These are phyloP conservation scores for Babesia caballi DNA, from an alignment of 169 alveolate species.

Conservation along the genomic window DNA sequence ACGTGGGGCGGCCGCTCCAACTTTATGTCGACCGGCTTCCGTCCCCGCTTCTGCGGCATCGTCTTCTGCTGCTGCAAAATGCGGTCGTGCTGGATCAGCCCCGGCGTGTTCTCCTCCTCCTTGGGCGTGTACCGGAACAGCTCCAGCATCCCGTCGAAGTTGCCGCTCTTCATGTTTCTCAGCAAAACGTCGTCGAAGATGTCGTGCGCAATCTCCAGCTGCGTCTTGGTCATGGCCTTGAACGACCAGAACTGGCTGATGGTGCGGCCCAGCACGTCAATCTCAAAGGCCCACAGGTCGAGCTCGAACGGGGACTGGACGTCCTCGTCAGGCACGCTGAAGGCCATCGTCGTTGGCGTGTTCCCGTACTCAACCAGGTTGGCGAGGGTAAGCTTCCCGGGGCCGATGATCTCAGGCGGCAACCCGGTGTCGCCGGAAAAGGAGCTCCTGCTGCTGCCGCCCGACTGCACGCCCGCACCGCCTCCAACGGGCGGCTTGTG, in stretches of 20 bases:
- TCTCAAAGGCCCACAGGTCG: constrained; percentile 14
- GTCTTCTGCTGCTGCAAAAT: constrained; percentile 3
- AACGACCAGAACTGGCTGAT: constrained; percentile 36
- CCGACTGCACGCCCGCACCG: neutral
- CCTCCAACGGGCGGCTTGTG: neutral
- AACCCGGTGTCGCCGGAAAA: neutral
- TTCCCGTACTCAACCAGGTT: constrained; percentile 3
- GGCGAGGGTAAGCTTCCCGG: neutral
- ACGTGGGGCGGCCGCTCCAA: constrained; percentile 1
- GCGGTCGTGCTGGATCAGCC: constrained; percentile 10
- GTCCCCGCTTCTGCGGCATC: constrained; percentile 11
- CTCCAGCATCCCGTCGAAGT: constrained; percentile 27
- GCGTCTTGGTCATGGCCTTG: constrained; percentile 21
- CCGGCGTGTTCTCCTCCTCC: constrained; percentile 15
- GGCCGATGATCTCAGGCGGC: neutral
- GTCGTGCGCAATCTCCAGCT: constrained; percentile 15
- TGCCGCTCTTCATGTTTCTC: constrained; percentile 7
- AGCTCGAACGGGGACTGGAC: neutral
- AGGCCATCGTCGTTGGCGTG: constrained; percentile 22
- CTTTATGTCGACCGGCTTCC: constrained; percentile 13
- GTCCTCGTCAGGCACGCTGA: constrained; percentile 17
- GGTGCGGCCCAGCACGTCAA: constrained; percentile 37
- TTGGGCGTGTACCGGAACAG: neutral
- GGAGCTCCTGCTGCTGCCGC: neutral
- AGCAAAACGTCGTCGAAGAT: constrained; percentile 15